Percentiles rank a stretch among this genome's conserved stretches.
phyloP scores from a whole-genome alignment of 768 basidiomycete genomes.

The Phaffia tasmanica region DNA sequence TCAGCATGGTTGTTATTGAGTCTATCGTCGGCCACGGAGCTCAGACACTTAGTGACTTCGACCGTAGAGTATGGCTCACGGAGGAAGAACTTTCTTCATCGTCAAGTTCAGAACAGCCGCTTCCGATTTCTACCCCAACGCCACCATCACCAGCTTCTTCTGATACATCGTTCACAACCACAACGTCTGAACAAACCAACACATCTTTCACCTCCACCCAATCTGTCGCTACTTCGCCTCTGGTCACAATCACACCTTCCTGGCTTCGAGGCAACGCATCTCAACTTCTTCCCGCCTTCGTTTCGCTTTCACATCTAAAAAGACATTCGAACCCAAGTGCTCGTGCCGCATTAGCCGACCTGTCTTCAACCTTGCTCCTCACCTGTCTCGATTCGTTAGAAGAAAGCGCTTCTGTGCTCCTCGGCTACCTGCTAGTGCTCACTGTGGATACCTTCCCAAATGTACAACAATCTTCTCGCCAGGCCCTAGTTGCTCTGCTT shows the following conservation, averaged over 20 bases:
- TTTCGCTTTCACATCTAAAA: slow-evolving; percentile 57
- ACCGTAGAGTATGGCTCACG: slow-evolving; percentile 24
- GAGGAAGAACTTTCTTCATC: slow-evolving; percentile 28
- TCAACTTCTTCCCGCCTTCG: slow-evolving; percentile 72
- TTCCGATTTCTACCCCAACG: slow-evolving; percentile 8
- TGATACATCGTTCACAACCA: slow-evolving; percentile 26
- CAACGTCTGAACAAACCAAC: background rate
- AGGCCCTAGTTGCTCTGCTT: slow-evolving; percentile 62
- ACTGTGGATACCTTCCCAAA: slow-evolving; percentile 30
- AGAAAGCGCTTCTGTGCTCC: slow-evolving; percentile 4
- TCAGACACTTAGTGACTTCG: slow-evolving; percentile 32
- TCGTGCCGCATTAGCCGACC: slow-evolving; percentile 47
- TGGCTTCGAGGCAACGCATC: slow-evolving; percentile 75
- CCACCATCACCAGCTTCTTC: slow-evolving; percentile 11
- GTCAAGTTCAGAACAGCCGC: slow-evolving; percentile 12
- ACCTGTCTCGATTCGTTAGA: slow-evolving; percentile 26
- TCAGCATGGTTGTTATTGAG: slow-evolving; percentile 10
- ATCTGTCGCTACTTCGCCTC: slow-evolving; percentile 34
- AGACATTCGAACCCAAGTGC: slow-evolving; percentile 62
- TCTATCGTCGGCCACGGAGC: slow-evolving; percentile 28
- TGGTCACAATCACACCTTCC: slow-evolving; percentile 48
- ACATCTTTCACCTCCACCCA: background rate
- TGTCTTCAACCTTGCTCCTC: slow-evolving; percentile 50
- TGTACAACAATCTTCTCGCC: slow-evolving; percentile 49
- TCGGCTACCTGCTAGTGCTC: slow-evolving; percentile 25